Evolutionary conservation across 768 basidiomycete species (phyloP).

Genomic region (Pleurotus ostreatus): DNA sequence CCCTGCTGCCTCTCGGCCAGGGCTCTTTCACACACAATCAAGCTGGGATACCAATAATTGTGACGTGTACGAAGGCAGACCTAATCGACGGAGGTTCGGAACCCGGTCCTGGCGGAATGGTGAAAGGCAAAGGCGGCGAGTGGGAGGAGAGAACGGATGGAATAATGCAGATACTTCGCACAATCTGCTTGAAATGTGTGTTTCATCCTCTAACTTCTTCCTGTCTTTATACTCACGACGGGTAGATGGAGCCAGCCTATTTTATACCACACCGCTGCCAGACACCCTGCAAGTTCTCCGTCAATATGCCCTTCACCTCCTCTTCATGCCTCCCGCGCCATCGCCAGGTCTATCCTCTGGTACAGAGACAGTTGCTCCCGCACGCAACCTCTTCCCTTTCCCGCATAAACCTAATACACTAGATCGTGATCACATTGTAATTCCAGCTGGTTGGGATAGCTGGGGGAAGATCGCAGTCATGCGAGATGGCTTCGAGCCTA

Average conservation of each 20-base stretch:
- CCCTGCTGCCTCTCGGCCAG: constrained; percentile 76
- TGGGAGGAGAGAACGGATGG: constrained; percentile 97
- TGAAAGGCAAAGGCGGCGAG: constrained; percentile 86
- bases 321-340: constrained; percentile 76
- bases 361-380: constrained; percentile 64
- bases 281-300: constrained; percentile 71
- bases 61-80: constrained; percentile 92
- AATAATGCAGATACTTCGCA: constrained; percentile 91
- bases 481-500: constrained; percentile 88
- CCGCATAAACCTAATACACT: constrained; percentile 83
- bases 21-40: constrained; percentile 86
- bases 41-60: constrained; percentile 81
- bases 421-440: constrained; percentile 87
- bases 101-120: constrained; percentile 76
- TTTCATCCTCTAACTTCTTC: not conserved
- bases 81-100: constrained; percentile 82
- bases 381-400: constrained; percentile 84
- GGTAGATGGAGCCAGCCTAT: constrained; percentile 85
- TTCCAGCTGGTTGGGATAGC: constrained; percentile 97
- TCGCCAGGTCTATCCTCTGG: constrained; percentile 55
- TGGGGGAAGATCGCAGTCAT: constrained; percentile 94
- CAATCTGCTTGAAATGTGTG: constrained; percentile 86
- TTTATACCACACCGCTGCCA: constrained; percentile 86
- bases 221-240: not conserved
- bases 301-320: constrained; percentile 77